Conservation (phyloP, 495 filamentous ascomycete genomes). For the Ramalina intermedia region DNA sequence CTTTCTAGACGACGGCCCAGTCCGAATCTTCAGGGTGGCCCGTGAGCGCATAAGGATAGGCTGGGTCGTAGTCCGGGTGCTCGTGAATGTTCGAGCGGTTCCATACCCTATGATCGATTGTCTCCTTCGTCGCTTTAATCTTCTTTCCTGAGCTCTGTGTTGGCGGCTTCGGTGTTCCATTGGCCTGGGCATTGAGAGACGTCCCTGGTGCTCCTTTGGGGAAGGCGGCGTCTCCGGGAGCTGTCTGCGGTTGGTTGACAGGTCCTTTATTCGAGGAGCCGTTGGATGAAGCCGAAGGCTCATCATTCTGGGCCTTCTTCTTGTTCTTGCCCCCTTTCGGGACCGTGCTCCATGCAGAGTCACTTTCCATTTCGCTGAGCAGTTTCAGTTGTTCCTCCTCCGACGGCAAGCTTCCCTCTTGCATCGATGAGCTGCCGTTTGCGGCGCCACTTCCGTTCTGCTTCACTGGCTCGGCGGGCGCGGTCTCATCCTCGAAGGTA, state of each 20-base stretch:
- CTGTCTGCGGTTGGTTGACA: neutral
- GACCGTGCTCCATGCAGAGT: constrained; percentile 63
- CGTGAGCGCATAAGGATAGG: constrained; percentile 11
- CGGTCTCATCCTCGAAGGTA: constrained; percentile 47
- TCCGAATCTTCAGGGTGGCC: constrained; percentile 45
- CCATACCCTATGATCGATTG: constrained; percentile 10
- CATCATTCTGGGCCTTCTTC: constrained; percentile 28
- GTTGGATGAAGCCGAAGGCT: neutral
- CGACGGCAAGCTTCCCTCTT: constrained; percentile 37
- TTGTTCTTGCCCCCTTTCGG: constrained; percentile 43
- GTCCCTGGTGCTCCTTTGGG: constrained; percentile 1
- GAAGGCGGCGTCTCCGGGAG: neutral
- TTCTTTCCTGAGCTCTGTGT: neutral
- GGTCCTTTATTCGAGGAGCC: neutral
- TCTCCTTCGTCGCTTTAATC: constrained; percentile 3
- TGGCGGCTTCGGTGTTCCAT: neutral
- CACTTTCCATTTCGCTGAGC: constrained; percentile 39
- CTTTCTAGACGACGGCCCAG: constrained; percentile 27
- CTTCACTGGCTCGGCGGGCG: constrained; percentile 20
- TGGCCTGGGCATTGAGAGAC: neutral
- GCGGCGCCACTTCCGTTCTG: neutral
- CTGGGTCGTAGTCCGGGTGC: constrained; percentile 15
- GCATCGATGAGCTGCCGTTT: neutral
- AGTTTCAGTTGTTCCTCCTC: constrained; percentile 78
- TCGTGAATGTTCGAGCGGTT: constrained; percentile 11